Evolutionary conservation across 768 basidiomycete genomes (phyloP), one percentile per base, ranked within the genome.

Genomic region (Auricularia sp.): DNA sequence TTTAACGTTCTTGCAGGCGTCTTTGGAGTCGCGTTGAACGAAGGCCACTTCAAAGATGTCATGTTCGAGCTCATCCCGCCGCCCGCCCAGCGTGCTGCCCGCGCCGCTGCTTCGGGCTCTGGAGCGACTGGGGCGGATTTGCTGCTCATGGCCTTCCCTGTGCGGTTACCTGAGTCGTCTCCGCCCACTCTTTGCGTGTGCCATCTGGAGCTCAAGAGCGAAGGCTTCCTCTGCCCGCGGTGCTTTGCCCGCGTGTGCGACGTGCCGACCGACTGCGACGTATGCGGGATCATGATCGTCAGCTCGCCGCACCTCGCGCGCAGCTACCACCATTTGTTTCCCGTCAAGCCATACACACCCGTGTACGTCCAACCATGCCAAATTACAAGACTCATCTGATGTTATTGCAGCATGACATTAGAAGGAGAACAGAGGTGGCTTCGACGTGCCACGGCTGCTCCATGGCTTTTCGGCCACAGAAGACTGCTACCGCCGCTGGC

Each of bases 71-170:
- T 92, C 29, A 88, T 99, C 24, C 94, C 95, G 21, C 97, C 97
- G 0, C 97, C 97, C 0, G 93, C 94, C 0, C 89, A 92, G 71
- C 83, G 82, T 4, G 79, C 83, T 3, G 68, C 85, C 24, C 73
- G 80, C 4, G 81, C 85, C 35, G 71, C 78, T 2, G 73, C 79
- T 3, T 81, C 80, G 0, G 78, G 77, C 61, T 76, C 80, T 3
- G 73, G 75, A 11, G 75, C 79, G 11, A 89, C 84, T 24, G 83
- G 88, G 0, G 88, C 92, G 0, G 96, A 98, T 76, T 79, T 99
- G 63, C 97, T 99, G 90, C 90, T 97, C 83, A 98, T 99, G 93
- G 97, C 97, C 8, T 99, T 99, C 76, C 97, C 97, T 1, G 93
- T 90, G 16, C 86, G 94, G 18, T 80, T 97, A 5, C 92, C 95